Conservation (phyloP, 148 eudicot species). For the Dysphania ambrosioides region DNA sequence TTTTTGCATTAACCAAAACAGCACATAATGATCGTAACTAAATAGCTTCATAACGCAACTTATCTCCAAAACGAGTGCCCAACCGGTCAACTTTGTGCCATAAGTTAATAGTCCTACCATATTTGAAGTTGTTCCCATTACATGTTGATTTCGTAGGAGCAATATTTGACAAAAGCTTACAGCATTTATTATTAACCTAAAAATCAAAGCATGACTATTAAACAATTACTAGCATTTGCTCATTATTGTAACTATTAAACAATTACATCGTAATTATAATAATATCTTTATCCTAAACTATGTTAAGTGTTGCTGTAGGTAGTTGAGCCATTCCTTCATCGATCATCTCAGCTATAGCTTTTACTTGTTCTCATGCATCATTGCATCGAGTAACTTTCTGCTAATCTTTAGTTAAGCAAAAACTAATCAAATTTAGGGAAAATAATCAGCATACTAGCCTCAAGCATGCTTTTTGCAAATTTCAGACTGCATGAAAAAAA, state of each 20-base stretch:
- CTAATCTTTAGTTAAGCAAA: background rate
- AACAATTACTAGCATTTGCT: background rate
- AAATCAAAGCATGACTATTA: constrained; percentile 11
- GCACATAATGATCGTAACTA: too few species aligned
- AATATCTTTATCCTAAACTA: background rate
- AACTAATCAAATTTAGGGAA: background rate
- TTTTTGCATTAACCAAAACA: too few species aligned
- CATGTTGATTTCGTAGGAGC: too few species aligned
- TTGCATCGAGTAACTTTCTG: background rate
- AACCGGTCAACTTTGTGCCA: too few species aligned
- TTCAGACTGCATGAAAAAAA: too few species aligned
- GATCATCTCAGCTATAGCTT: background rate
- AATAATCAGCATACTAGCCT: background rate
- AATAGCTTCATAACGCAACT: too few species aligned
- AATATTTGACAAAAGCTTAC: background rate
- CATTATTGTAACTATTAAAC: background rate
- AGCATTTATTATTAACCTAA: background rate
- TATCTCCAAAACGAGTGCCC: too few species aligned
- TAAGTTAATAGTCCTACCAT: too few species aligned
- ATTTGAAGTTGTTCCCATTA: too few species aligned
- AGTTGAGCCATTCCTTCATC: background rate
- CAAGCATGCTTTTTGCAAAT: too few species aligned
- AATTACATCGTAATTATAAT: background rate
- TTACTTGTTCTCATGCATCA: background rate
- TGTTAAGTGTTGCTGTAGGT: background rate